Conservation (phyloP, 352 stramenopile genomes). For the Plasmopara viticola region DNA sequence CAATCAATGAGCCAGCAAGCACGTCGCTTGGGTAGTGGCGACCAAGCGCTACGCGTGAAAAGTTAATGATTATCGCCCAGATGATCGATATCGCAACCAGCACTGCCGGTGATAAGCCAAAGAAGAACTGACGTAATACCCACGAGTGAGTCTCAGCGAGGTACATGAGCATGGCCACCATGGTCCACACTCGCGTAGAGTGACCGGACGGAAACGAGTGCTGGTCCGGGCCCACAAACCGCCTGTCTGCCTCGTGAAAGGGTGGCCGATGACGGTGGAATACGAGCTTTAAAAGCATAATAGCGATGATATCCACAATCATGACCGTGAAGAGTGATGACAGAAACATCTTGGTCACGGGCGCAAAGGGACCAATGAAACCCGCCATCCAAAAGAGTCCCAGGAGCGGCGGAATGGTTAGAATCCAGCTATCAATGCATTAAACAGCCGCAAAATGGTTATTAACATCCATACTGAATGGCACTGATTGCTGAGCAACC, state of each 20-base stretch:
- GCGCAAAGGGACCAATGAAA: constrained; percentile 26
- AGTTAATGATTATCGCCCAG: constrained; percentile 68
- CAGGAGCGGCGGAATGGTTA: constrained; percentile 36
- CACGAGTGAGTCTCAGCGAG: constrained; percentile 41
- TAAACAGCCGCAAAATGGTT: not conserved
- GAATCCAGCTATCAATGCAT: constrained; percentile 26
- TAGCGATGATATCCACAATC: constrained; percentile 66
- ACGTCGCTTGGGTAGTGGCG: constrained; percentile 82
- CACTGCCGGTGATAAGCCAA: constrained; percentile 27
- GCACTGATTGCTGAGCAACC: too few species aligned
- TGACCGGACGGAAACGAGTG: constrained; percentile 84
- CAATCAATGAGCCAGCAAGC: constrained; percentile 53
- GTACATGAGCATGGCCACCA: constrained; percentile 60
- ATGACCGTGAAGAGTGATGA: constrained; percentile 34
- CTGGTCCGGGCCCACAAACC: constrained; percentile 78
- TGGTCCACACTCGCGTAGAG: constrained; percentile 66
- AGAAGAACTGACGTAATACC: constrained; percentile 49
- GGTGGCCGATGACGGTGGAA: constrained; percentile 67
- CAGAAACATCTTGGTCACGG: constrained; percentile 32
- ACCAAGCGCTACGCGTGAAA: constrained; percentile 73
- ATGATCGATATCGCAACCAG: constrained; percentile 36
- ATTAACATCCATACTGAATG: not conserved
- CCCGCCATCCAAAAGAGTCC: constrained; percentile 29
- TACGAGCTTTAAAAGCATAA: constrained; percentile 69
- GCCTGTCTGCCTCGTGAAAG: constrained; percentile 64